phyloP scores from a whole-genome alignment of 2,329 filamentous ascomycete genomes.

The Cordyceps pruinosa region DNA sequence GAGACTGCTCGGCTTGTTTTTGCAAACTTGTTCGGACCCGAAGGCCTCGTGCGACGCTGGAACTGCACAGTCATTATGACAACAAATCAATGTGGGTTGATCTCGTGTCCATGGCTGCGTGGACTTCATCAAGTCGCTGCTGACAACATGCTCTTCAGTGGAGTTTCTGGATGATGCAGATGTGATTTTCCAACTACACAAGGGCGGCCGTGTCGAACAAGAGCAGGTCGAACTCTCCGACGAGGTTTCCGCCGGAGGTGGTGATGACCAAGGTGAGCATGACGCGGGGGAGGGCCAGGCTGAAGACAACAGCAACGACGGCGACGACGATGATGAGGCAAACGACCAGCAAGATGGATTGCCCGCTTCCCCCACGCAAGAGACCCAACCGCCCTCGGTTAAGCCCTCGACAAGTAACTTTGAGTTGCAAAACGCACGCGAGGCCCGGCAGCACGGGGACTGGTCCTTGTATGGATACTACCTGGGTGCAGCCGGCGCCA shows the following conservation, averaged over 20 bases:
- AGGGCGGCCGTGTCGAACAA: not conserved
- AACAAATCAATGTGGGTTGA: not conserved
- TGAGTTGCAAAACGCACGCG: not conserved
- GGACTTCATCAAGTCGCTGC: not conserved
- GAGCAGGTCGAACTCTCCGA: not conserved
- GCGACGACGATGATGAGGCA: not conserved
- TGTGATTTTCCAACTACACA: not conserved
- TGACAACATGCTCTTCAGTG: not conserved
- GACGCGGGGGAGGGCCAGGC: not conserved
- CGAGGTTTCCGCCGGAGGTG: not conserved
- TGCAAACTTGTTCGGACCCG: not conserved
- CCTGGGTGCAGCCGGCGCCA: not conserved
- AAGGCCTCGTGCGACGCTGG: not conserved
- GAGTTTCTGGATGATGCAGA: not conserved
- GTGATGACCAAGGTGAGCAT: not conserved
- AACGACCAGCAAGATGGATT: not conserved
- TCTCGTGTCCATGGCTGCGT: not conserved
- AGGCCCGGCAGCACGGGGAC: not conserved
- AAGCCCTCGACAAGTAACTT: not conserved
- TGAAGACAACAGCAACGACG: not conserved
- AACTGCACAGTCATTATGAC: constrained; percentile 6
- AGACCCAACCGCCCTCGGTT: not conserved
- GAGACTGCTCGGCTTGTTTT: not conserved
- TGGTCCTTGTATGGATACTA: constrained; percentile 6
- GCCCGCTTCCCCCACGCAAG: not conserved